Conservation (phyloP, 768 basidiomycete genomes). For the Mycena vitilis region DNA sequence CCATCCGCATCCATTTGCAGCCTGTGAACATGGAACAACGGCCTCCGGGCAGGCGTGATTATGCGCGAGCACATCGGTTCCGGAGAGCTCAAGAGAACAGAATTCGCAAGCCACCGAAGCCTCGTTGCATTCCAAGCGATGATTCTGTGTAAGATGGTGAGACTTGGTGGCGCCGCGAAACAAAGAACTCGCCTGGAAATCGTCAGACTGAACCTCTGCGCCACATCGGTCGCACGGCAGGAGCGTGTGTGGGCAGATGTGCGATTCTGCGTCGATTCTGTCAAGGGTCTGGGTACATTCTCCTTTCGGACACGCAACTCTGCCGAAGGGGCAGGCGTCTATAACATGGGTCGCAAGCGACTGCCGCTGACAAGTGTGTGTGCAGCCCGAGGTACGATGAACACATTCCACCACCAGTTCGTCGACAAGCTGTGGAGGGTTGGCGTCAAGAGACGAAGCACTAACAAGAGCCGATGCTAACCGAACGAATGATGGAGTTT, state of each 20-base stretch:
- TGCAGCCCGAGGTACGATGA: conserved; percentile 69
- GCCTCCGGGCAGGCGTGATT: conserved; percentile 51
- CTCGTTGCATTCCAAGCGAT: conserved; percentile 53
- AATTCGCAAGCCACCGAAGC: conserved; percentile 51
- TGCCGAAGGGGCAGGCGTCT: conserved; percentile 68
- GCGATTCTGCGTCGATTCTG: conserved; percentile 58
- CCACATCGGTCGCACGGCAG: conserved; percentile 55
- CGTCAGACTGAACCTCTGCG: conserved; percentile 45
- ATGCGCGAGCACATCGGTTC: conserved; percentile 50
- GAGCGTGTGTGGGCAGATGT: conserved; percentile 49
- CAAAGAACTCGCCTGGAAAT: conserved; percentile 50
- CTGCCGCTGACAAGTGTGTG: conserved; percentile 74
- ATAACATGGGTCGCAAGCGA: conserved; percentile 70
- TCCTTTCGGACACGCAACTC: conserved; percentile 61
- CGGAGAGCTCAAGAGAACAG: conserved; percentile 52
- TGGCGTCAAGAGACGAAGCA: conserved; percentile 11
- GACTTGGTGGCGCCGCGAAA: conserved; percentile 14
- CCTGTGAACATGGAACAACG: conserved; percentile 58
- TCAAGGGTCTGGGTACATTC: conserved; percentile 58
- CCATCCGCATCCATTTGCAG: conserved; percentile 65
- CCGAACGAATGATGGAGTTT: conserved; percentile 82
- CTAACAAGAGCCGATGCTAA: conserved; percentile 49
- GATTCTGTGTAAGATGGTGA: conserved; percentile 45
- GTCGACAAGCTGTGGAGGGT: conserved; percentile 74
- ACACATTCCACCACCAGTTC: conserved; percentile 83